Evolutionary conservation across 2,329 filamentous ascomycete genomes (phyloP).

Genomic region (Beauveria bassiana): DNA sequence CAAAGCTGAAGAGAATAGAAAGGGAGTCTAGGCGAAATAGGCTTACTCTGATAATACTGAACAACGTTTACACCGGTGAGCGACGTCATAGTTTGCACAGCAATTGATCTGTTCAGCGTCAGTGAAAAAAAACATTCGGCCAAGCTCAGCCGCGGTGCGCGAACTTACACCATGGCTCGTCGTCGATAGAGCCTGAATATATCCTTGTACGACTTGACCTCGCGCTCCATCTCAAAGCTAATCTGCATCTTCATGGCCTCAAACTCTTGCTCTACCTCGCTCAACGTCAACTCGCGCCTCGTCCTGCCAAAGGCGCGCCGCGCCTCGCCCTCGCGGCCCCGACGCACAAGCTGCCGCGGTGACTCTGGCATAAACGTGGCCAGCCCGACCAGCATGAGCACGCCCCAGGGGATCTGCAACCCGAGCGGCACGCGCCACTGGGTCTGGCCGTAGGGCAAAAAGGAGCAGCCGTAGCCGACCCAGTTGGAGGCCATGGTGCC

Average conservation of each 20-base stretch:
- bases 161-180: constrained; percentile 38
- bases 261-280: constrained; percentile 43
- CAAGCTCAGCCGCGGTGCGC: neutral
- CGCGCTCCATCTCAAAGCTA: constrained; percentile 49
- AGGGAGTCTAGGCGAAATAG: too few relatives aligned
- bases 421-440: constrained; percentile 50
- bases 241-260: constrained; percentile 45
- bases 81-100: constrained; percentile 50
- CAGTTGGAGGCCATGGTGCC: constrained; percentile 51
- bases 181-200: constrained; percentile 44
- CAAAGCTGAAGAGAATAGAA: neutral
- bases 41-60: constrained; percentile 33
- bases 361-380: constrained; percentile 11
- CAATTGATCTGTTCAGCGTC: constrained; percentile 31
- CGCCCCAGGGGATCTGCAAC: constrained; percentile 48
- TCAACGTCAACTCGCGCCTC: constrained; percentile 34
- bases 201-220: constrained; percentile 43
- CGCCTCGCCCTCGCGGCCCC: constrained; percentile 40
- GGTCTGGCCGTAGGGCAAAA: constrained; percentile 38
- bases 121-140: neutral
- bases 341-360: constrained; percentile 37
- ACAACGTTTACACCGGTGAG: constrained; percentile 52
- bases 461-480: constrained; percentile 48
- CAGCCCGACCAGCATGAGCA: constrained; percentile 43
- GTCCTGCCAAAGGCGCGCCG: constrained; percentile 39